Conservation (phyloP, 164 flowering plant species). For the Tetracentron sinense region DNA sequence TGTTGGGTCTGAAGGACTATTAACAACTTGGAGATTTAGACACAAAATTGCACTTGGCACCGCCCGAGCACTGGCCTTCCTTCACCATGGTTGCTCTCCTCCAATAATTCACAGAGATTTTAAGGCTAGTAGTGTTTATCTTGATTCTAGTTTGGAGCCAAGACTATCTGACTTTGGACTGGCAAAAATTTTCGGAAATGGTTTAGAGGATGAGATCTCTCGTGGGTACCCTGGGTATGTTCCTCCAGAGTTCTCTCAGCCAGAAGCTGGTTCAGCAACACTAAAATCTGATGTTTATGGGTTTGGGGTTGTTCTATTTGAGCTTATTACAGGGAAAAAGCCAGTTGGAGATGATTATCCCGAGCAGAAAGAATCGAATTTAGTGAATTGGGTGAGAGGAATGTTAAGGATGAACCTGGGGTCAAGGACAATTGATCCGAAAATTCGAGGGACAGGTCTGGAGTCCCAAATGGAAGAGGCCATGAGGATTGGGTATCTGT, state of each 20-base stretch:
- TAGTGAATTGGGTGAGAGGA: slow-evolving; percentile 76
- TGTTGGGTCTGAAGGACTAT: slow-evolving; percentile 41
- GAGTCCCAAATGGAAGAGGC: slow-evolving; percentile 69
- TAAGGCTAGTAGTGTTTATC: slow-evolving; percentile 76
- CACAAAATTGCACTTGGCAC: slow-evolving; percentile 75
- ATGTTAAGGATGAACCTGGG: slow-evolving; percentile 52
- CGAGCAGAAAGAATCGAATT: slow-evolving; percentile 44
- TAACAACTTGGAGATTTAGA: slow-evolving; percentile 69
- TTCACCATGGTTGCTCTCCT: slow-evolving; percentile 87
- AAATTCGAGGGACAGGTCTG: slow-evolving; percentile 51
- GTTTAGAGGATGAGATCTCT: slow-evolving; percentile 44
- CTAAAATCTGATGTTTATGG: slow-evolving; percentile 76
- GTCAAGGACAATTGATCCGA: slow-evolving; percentile 58
- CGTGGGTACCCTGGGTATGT: slow-evolving; percentile 56
- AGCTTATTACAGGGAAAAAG: slow-evolving; percentile 77
- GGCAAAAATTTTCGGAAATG: slow-evolving; percentile 58
- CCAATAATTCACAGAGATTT: slow-evolving; percentile 78
- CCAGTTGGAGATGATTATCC: slow-evolving; percentile 62
- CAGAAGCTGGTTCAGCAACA: slow-evolving; percentile 33
- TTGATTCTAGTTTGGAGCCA: slow-evolving; percentile 66
- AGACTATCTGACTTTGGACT: slow-evolving; percentile 85
- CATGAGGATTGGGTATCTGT: slow-evolving; percentile 75
- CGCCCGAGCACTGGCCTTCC: slow-evolving; percentile 79
- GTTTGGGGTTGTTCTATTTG: slow-evolving; percentile 74
- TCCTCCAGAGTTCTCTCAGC: slow-evolving; percentile 58